A percentile compares a stretch with the other conserved stretches of the same genome.
Evolutionary conservation across 176 grass and related monocot genomes (phyloP).

Genomic region (Oryza meridionalis): DNA sequence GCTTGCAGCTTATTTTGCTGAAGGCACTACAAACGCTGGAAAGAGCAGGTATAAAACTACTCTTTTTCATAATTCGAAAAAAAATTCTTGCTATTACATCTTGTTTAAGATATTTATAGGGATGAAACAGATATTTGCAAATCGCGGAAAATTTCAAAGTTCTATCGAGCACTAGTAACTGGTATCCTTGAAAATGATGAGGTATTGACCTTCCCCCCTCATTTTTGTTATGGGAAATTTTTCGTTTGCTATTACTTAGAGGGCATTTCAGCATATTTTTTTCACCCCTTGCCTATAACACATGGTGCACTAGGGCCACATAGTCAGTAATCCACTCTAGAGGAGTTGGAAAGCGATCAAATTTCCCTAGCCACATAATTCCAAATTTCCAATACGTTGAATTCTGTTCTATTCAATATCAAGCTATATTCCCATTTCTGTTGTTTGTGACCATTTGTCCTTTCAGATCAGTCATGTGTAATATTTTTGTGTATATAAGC

Average conservation of each 20-base stretch:
- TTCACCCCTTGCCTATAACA: not conserved
- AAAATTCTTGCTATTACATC: not conserved
- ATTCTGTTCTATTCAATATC: not conserved
- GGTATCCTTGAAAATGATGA: slow-evolving; percentile 77
- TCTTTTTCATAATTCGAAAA: slow-evolving; percentile 13
- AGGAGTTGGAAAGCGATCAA: not conserved
- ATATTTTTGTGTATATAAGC: not conserved
- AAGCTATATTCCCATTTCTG: not conserved
- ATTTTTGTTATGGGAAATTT: not conserved
- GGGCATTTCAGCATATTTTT: not conserved
- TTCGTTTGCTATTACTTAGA: not conserved
- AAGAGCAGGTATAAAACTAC: slow-evolving; percentile 51
- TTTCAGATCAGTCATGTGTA: not conserved
- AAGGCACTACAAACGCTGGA: slow-evolving; percentile 58
- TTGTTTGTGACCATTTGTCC: slow-evolving; percentile 16
- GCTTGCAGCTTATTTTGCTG: slow-evolving; percentile 89
- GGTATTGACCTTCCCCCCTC: slow-evolving; percentile 32
- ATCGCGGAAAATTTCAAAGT: slow-evolving; percentile 82
- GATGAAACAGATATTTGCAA: slow-evolving; percentile 51
- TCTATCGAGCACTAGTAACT: slow-evolving; percentile 77
- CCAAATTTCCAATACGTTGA: not conserved
- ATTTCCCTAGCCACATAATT: not conserved
- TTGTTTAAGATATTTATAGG: slow-evolving; percentile 46
- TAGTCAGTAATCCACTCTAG: not conserved
- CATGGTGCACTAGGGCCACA: not conserved